Base-by-base conservation (phyloP, 495 filamentous ascomycete genomes). In the Lasiosphaeria hispida region DNA sequence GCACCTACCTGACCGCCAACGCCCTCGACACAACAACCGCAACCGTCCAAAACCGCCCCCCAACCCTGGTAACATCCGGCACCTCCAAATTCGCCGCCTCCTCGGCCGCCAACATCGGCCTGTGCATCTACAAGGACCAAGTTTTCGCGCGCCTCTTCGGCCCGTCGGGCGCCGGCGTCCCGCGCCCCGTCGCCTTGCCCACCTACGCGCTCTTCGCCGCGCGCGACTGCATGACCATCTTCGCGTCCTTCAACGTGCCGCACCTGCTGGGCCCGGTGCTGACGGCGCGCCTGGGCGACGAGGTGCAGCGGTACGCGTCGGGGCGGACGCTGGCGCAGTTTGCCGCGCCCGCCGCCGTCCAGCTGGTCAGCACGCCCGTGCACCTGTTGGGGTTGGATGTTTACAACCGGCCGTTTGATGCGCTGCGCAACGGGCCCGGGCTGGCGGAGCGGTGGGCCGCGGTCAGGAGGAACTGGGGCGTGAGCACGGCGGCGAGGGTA, bases 61-160 rank as follows among this genome's bases (percentile, higher is more conserved):
- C 83, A 0, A 70, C 77, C 7, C 68, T 71, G 62, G 83, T 88
- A 37, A 92, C 90, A 2, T 76, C 86, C 1, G 91, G 91, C 45
- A 82, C 85, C 3, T 70, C 83, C 50, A 97, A 97, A 68, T 97
- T 97, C 75, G 76, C 86, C 62, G 85, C 89, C 54, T 96, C 92
- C 7, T 81, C 77, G 18, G 77, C 84, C n/a, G 87, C 91, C 49
- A 97, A 97, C 73, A 89, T 97, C 77, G 80, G 85, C 5, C 84
- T 97, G 30, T 92, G 92, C 73, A 86, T 97, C 30, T 89, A 94
- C 81, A 97, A 97, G 71, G 93, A 97, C 74, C 86, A 86, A 63
- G 83, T 85, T 51, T 97, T 92, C 69, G 90, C 91, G 0, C 80
- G 82, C 54, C 79, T 96, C 55, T 97, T 96, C 72, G 91, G 91